Base-by-base conservation (phyloP, 495 filamentous ascomycete genomes). In the Annulohypoxylon nitens region DNA sequence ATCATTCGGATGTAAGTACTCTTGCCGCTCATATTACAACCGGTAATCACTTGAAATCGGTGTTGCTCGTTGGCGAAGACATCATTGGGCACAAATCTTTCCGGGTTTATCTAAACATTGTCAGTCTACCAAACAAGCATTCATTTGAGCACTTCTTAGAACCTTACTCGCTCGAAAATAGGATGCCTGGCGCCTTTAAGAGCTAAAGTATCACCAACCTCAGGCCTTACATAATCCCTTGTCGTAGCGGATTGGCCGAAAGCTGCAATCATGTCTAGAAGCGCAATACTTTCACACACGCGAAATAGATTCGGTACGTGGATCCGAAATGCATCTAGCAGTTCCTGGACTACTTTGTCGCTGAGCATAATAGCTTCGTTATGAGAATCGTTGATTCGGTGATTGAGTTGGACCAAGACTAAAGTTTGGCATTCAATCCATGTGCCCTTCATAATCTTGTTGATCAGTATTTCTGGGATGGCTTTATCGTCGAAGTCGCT, bases 1-100 rank as follows among this genome's bases (percentile, higher is more conserved):
- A 97, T 84, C 6, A 90, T 91, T 67, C 93, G 90, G 76, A 98
- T 97, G 81, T 97, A 98, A 0, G 95, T 98, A 68, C 93, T 93
- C 78, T 97, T 98, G n/a, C 96, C 96, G 75, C 93, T 97, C 97
- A 98, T 98, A 79, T 99, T 99, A 80, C 93, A 96, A 45, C 96
- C 96, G 5, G 96, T 97, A 76, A 99, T 91, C 68, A 98, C 93
- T 68, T 97, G 93, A 79, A 98, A 95, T 7, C 95, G 89, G 36
- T 86, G 87, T 65, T 93, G 89, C 30, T 90, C 82, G 18, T 89
- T 90, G 37, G 93, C 93, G 75, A 93, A 97, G 48, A 92, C 93
- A 63, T 97, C 93, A 72, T 98, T 99, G 0, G 96, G 92, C 36
- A 97, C 83, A 78, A 91, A 98, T 79, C 85, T 11, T 71, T 80